Base-by-base conservation (phyloP, 2,329 filamentous ascomycete genomes). In the Ascochyta koolunga region DNA sequence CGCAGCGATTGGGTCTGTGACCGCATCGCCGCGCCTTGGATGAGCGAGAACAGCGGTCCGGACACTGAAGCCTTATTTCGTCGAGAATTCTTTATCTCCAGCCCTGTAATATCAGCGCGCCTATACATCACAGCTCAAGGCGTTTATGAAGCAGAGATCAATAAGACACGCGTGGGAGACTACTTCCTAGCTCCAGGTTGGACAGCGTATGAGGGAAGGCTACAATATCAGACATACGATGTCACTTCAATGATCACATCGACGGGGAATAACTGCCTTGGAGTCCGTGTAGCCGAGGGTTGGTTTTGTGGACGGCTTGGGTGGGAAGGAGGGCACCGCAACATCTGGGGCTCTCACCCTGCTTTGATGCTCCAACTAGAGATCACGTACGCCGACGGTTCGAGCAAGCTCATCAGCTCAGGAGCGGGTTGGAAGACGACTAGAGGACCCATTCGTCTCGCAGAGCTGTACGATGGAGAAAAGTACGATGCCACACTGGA, bases 381-480 rank as follows among this genome's bases (percentile, higher is more conserved):
- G 16, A 18, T 13, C 1, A 27, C 16, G 2, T 18, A 18, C 13
- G 15, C 21, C 2, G 25, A 50, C 11, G 39, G 32, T 2, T 24
- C 7, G 8, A 18, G 9, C 1, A 5, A 38, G 13, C 1, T 4
- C 4, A 24, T 39, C 4, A 4, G 4, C 11, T 22, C 36, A 24
- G 36, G 15, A 15, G 1, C 9, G 2, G 9, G 18, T 7, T 39
- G 36, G 36, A 25, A 5, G 6, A 4, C 10, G 4, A 7, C 36
- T 5, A n/a, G 15, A 15, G 36, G 36, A 7, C 36, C 36, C 2
- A 24, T 39, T 25, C 6, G 36, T 1, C 32, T 38, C 8, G 24
- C 72, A 1, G 80, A 82, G 32, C 74, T 84, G 3, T 84, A 83
- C 46, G 75, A 84, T 56, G 83, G 83, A 11, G 82, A 85, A 43